Evolutionary conservation across 2,329 filamentous ascomycete species (phyloP), one percentile per base, ranked within the genome.

Genomic region (Neophaeococcomyces aloes): DNA sequence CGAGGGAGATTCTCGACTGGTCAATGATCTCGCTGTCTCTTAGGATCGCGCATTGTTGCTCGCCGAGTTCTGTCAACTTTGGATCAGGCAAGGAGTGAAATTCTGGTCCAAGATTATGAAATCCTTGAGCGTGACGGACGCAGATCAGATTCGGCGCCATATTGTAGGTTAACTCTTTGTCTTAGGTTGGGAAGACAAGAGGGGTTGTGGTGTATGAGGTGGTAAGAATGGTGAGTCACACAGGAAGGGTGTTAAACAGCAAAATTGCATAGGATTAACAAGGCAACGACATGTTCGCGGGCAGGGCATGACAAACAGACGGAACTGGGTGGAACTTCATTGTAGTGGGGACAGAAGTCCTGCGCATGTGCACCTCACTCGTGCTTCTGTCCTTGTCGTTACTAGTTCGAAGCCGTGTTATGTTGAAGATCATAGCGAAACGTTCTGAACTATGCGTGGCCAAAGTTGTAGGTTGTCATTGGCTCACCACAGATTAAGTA

Each of bases 1-100:
- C 70, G 55, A 78, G 71, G 2, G 77, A 78, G 54, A 86, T 65
- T 32, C 65, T 63, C 7, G 38, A 31, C 23, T 55, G 53, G 50
- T 63, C 61, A 1, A 78, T 71, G 59, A 86, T 87, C 44, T 49
- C 55, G 15, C 54, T 49, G 23, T 68, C 58, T 54, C 72, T 64
- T 31, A 94, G 78, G 13, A 64, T 60, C 19, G 63, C 66, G 66
- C 86, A 93, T 71, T 95, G 86, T 49, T 77, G 57, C 59, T 80
- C 71, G 54, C 88, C 88, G n/a, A 80, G 70, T 0, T 75, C 69
- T 1, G 88, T 94, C 42, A 94, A 74, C 47, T 76, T 68, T 1
- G 88, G 87, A 58, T 95, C 88, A n/a, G 61, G 79, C 31, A 94
- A 68, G 48, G 66, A 58, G 59, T 88, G 81, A 64, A 88, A 86